Base-by-base conservation (phyloP, 257 asterid genomes). In the Solanum medicagineum region DNA sequence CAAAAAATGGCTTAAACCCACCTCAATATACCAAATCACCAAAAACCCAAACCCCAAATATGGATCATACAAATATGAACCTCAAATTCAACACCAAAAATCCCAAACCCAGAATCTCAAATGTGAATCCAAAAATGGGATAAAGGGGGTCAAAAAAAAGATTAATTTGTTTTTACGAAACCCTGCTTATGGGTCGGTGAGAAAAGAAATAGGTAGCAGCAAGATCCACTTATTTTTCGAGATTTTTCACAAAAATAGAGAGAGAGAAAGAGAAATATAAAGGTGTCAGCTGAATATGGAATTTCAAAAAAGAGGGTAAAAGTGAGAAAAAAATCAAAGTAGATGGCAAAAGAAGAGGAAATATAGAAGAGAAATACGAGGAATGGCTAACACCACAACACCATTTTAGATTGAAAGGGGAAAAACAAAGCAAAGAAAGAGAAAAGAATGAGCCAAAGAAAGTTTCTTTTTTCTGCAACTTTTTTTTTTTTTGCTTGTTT, bases 331-430 rank as follows among this genome's bases (percentile, higher is more conserved):
- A 49, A 45, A 5, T 15, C 54, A 55, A n/a, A 57, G 12, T 24
- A 32, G 15, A 82, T 90, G 91, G 91, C 91, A 85, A 13, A 22
- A 85, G 74, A 54, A 85, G 90, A 89, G 91, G 51, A 57, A 89
- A 83, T 56, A 73, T 86, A 85, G 92, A 86, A 71, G 92, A 89
- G 92, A 89, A 47, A 71, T 79, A 89, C 63, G 86, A 89, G 92
- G 91, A 81, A 14, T 85, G 81, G 86, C 26, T 85, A 86, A 84
- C 91, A 90, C 75, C 90, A 59, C 63, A 77, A 44, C 45, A 51
- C 20, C 45, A 51, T 4, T 4, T 75, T 22, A 77, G 63, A 77
- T 51, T 77, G 15, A 17, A 47, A 75, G 15, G 24, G 16, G 55
- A n/a, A n/a, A 44, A 44, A 9, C 49, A 32, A 17, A 69, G 24